phyloP scores from a whole-genome alignment of 2,329 filamentous ascomycete genomes.

The Aspergillus niger region DNA sequence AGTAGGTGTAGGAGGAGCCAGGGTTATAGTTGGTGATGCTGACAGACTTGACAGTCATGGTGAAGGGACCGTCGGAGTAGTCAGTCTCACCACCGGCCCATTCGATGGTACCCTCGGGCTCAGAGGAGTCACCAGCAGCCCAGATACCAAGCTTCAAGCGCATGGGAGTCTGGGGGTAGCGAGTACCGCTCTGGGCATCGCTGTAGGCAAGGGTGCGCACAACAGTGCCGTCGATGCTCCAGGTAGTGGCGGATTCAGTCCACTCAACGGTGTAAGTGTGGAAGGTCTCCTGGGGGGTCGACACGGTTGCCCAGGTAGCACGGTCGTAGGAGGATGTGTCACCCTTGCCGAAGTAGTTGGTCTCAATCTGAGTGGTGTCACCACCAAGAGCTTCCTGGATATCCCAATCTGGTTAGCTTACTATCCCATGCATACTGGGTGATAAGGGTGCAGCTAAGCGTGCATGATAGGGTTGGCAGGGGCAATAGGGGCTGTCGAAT shows the following conservation, averaged over 20 bases:
- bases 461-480: constrained; percentile 39
- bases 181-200: constrained; percentile 59
- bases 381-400: constrained; percentile 41
- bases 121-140: constrained; percentile 60
- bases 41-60: constrained; percentile 70
- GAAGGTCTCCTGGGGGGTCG: constrained; percentile 55
- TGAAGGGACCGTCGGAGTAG: constrained; percentile 67
- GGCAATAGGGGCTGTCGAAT: not conserved
- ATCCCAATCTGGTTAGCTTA: constrained; percentile 48
- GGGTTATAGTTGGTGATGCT: constrained; percentile 60
- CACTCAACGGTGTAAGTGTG: constrained; percentile 62
- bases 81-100: constrained; percentile 73
- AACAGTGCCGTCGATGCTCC: constrained; percentile 63
- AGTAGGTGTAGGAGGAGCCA: constrained; percentile 48
- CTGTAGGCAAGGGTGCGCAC: constrained; percentile 64
- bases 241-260: constrained; percentile 64
- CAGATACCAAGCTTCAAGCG: constrained; percentile 70
- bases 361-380: constrained; percentile 57
- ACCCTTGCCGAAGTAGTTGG: constrained; percentile 97
- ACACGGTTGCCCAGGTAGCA: constrained; percentile 71
- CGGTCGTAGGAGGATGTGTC: constrained; percentile 77
- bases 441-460: constrained; percentile 3
- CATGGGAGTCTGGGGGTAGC: constrained; percentile 74
- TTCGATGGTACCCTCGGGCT: constrained; percentile 55
- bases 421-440: constrained; percentile 43